Base-by-base conservation (phyloP, 108 stramenopile species). In the Aureococcus anophagefferens region DNA sequence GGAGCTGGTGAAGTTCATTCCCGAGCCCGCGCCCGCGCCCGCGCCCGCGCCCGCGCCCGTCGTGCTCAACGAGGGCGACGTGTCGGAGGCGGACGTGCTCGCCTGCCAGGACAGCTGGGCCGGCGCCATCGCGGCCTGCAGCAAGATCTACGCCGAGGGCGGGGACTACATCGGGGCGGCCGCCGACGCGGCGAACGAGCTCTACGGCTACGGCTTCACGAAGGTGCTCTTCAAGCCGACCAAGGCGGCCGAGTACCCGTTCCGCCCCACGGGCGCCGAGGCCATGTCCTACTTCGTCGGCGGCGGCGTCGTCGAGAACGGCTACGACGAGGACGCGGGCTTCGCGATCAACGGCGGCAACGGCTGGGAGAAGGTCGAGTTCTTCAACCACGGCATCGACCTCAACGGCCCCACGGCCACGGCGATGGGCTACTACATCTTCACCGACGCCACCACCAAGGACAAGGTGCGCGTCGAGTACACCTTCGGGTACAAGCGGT, bases 211-310 rank as follows among this genome's bases (percentile, higher is more conserved):
- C 66, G 66, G 66, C n/a, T n/a, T n/a, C n/a, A n/a, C n/a, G n/a
- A n/a, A n/a, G n/a, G n/a, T n/a, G n/a, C n/a, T n/a, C n/a, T n/a
- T n/a, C n/a, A n/a, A n/a, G n/a, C n/a, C n/a, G n/a, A n/a, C n/a
- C n/a, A n/a, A n/a, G n/a, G n/a, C n/a, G n/a, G n/a, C n/a, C n/a
- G n/a, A n/a, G n/a, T n/a, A n/a, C n/a, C n/a, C n/a, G n/a, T n/a
- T 68, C 68, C 68, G 68, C 7, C 68, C 68, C 30, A 68, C 68
- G 9, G 40, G 29, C 14, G 40, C 29, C 5, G 68, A 68, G 66
- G 68, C 68, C 68, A 68, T 68, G 68, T 46, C 44, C 7, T 68
- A 68, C 37, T 68, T 68, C 68, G 68, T 68, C 28, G 68, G 68
- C 35, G 68, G 68, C 16, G 4, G 5, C 44, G 45, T 13, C 40